Evolutionary conservation across 1,284 basidiomycete genomes (phyloP), one percentile per base, ranked within the genome.

Genomic region (Polyporus tsugae): DNA sequence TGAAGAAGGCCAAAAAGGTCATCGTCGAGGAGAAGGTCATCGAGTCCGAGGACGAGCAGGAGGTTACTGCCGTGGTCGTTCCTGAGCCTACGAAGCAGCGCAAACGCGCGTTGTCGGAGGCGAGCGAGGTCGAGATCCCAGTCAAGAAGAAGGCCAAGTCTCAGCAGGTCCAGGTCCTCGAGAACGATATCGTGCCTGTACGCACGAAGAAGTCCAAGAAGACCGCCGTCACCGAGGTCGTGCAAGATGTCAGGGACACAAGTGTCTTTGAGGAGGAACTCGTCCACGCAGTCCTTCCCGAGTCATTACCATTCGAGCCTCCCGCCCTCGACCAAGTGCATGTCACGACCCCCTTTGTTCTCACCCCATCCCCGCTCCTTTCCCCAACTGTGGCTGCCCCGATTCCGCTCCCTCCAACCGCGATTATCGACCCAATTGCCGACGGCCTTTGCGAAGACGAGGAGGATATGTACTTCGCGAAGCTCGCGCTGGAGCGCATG

Each of bases 401-500:
- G 1, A 68, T 82, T 4, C 84, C 84, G 25, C 75, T 75, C 36
- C 70, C 75, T 33, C 78, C 75, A 42, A 70, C 75, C 1, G 64
- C 83, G 9, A 84, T 85, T 4, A 85, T 84, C 15, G 87, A 91
- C 77, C 87, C 86, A 0, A 84, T 86, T 60, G 81, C 83, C 15
- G 78, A 82, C 38, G 89, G 85, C 9, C 75, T 97, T 7, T 93
- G 93, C 66, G 87, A 91, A 49, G 96, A 98, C 78, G 96, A 96
- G 73, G 97, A 99, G 79, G 97, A 99, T 76, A 80, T 95, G 38
- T 98, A 93, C 81, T 97, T 91, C 80, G 85, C 94, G 62, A 91
- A 90, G 70, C 85, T 96, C 60, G 92, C 88, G 0, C 78, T 89
- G 11, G 80, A 84, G 64, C 81, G 81, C 25, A 72, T 72, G 39